Evolutionary conservation across 345 rosid genomes (phyloP), one percentile per base, ranked within the genome.

Genomic region (Ailanthus altissimus): DNA sequence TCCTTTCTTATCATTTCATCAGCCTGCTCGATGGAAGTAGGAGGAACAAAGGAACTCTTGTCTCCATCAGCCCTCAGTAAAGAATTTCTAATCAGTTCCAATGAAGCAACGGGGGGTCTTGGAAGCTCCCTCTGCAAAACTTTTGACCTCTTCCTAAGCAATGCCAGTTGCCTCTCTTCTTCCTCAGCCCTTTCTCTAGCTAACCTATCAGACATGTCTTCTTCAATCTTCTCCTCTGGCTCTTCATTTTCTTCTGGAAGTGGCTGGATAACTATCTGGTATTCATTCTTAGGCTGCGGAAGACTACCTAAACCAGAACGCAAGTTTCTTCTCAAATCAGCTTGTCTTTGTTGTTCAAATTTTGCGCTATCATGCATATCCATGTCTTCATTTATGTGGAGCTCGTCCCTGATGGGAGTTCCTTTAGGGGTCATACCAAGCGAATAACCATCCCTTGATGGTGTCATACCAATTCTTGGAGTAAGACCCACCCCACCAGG

Each of bases 41-140:
- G 99, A 75, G 98, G 97, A 81, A 90, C 97, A 81, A 94, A 88
- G 26, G 97, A 91, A 81, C 92, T 97, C 89, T 90, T 93, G 77
- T 96, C 99, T 80, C 89, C 97, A 72, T 94, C 91, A 63, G 95
- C 81, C 78, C 87, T 90, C 77, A 89, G 81, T 83, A 97, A 84
- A 40, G 98, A 94, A 74, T 84, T 91, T 84, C 87, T 90, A 68
- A 97, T 91, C 70, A 94, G 83, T 66, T 92, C 98, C 89, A 92
- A 78, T 25, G 99, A 94, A 78, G 96, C 91, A 78, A 88, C 84
- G 64, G 98, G 98, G 60, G 96, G 99, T 79, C 99, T 87, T 45
- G 99, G 99, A 66, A 97, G 93, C 84, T 86, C 97, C 84, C 98
- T 92, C 88, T 97, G 99, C 82, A 97, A 84, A 42, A 97, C 99